Conservation (phyloP, 2,329 filamentous ascomycete species). For the Pyrenochaeta sp. region DNA sequence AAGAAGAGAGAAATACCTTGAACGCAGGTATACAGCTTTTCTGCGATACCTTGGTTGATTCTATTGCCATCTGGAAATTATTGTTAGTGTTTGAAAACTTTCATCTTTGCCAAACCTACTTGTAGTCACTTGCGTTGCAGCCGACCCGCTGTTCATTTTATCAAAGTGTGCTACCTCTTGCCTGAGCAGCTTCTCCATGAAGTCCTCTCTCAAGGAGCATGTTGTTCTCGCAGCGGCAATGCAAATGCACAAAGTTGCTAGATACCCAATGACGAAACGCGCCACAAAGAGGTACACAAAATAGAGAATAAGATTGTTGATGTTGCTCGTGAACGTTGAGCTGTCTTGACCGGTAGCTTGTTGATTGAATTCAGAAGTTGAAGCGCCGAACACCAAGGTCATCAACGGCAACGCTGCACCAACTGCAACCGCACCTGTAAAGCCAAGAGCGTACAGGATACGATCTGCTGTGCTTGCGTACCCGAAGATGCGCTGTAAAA, state of each 20-base stretch:
- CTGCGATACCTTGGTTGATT: constrained; percentile 25
- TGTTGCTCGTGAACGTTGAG: constrained; percentile 10
- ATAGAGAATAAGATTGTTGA: constrained; percentile 24
- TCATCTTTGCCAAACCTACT: too few relatives aligned
- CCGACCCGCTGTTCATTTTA: constrained; percentile 19
- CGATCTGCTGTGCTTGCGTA: constrained; percentile 12
- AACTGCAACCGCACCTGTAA: constrained; percentile 63
- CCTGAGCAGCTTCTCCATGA: constrained; percentile 63
- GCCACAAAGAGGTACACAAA: constrained; percentile 33
- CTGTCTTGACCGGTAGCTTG: constrained; percentile 13
- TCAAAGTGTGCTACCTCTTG: constrained; percentile 41
- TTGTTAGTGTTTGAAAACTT: too few relatives aligned
- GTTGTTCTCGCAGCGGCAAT: constrained; percentile 59
- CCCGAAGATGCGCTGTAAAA: constrained; percentile 15
- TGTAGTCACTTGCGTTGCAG: constrained; percentile 22
- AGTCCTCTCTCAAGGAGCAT: constrained; percentile 55
- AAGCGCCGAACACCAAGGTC: constrained; percentile 56
- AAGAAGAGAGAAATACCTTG: constrained; percentile 62
- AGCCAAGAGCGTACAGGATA: constrained; percentile 7
- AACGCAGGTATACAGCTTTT: constrained; percentile 51
- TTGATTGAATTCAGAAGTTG: constrained; percentile 21
- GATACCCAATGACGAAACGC: constrained; percentile 68
- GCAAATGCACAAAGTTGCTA: constrained; percentile 85
- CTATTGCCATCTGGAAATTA: constrained; percentile 19
- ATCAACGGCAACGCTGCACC: constrained; percentile 78